Conservation (phyloP, 495 filamentous ascomycete species). For the Platismatia glauca region DNA sequence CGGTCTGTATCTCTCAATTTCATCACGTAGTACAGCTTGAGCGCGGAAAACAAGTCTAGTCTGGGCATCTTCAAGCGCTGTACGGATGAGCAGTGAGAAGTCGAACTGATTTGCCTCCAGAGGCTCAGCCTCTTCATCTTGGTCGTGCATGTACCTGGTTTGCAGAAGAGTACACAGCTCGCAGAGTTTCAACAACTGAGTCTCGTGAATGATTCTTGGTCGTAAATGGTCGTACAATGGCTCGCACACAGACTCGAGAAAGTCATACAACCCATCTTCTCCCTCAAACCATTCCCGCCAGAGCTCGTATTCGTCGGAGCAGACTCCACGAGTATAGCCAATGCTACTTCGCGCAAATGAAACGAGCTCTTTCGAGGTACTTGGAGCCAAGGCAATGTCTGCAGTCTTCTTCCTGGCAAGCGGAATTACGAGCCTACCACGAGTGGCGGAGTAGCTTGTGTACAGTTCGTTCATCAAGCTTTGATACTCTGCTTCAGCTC, state of each 20-base stretch:
- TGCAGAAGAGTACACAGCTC: slow-evolving; percentile 73
- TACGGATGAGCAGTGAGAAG: slow-evolving; percentile 57
- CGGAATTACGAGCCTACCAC: slow-evolving; percentile 52
- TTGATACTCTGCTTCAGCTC: slow-evolving; percentile 57
- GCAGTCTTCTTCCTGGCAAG: slow-evolving; percentile 52
- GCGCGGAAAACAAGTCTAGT: slow-evolving; percentile 66
- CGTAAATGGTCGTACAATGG: slow-evolving; percentile 65
- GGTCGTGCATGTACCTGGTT: slow-evolving; percentile 68
- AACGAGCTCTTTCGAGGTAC: slow-evolving; percentile 58
- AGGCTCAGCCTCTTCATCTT: slow-evolving; percentile 58
- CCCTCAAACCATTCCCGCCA: slow-evolving; percentile 71
- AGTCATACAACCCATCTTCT: slow-evolving; percentile 59
- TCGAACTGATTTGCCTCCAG: slow-evolving; percentile 50
- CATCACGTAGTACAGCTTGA: slow-evolving; percentile 55
- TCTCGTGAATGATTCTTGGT: slow-evolving; percentile 63
- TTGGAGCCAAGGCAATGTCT: slow-evolving; percentile 56
- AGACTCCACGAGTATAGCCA: slow-evolving; percentile 60
- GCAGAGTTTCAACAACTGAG: slow-evolving; percentile 64
- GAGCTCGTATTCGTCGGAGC: slow-evolving; percentile 64
- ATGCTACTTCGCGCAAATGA: slow-evolving; percentile 61
- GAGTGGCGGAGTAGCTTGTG: slow-evolving; percentile 52
- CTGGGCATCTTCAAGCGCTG: slow-evolving; percentile 64
- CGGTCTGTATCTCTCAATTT: slow-evolving; percentile 62
- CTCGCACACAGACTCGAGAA: slow-evolving; percentile 63
- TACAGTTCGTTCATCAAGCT: slow-evolving; percentile 58